Evolutionary conservation across 164 flowering plant genomes (phyloP).

Genomic region (Annona cherimola): DNA sequence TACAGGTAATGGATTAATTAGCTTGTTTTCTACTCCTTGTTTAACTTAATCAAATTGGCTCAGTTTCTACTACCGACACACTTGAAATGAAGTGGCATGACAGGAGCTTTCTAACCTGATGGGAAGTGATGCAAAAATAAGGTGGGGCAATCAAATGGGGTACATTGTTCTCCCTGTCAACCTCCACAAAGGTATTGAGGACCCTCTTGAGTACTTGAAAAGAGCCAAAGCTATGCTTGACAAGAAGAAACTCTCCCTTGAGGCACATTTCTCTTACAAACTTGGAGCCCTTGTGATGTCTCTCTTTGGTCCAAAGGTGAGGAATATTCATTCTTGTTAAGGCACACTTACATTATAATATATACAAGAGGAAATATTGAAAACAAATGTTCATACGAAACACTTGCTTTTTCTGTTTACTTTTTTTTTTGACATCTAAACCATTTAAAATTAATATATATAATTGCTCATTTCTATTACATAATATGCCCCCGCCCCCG

Average conservation of each 20-base stretch:
- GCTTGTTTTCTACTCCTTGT: background rate
- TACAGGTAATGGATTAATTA: constrained; percentile 40
- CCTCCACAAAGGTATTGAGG: constrained; percentile 31
- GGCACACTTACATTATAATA: background rate
- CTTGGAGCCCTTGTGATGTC: constrained; percentile 41
- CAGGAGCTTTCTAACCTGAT: constrained; percentile 56
- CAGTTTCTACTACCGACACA: background rate
- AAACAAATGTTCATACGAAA: too few relatives aligned
- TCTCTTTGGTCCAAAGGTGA: constrained; percentile 62
- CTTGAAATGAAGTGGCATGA: background rate
- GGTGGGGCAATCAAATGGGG: constrained; percentile 78
- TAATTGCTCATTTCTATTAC: too few relatives aligned
- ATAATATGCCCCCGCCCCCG: too few relatives aligned
- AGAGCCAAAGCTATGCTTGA: constrained; percentile 60
- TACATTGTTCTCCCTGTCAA: constrained; percentile 56
- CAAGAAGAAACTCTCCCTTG: constrained; percentile 59
- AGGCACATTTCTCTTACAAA: constrained; percentile 50
- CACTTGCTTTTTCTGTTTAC: too few relatives aligned
- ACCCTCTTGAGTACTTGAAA: constrained; percentile 47
- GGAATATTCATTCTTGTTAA: background rate
- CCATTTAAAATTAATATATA: too few relatives aligned
- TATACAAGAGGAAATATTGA: too few relatives aligned
- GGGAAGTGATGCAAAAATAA: constrained; percentile 27
- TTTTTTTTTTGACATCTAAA: too few relatives aligned
- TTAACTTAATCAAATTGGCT: background rate